A percentile compares a stretch with the other conserved stretches of the same genome.
These are phyloP conservation scores for Pyrus pyrifolia DNA, from an alignment of 306 rosid genomes.

Conservation along the genomic window DNA sequence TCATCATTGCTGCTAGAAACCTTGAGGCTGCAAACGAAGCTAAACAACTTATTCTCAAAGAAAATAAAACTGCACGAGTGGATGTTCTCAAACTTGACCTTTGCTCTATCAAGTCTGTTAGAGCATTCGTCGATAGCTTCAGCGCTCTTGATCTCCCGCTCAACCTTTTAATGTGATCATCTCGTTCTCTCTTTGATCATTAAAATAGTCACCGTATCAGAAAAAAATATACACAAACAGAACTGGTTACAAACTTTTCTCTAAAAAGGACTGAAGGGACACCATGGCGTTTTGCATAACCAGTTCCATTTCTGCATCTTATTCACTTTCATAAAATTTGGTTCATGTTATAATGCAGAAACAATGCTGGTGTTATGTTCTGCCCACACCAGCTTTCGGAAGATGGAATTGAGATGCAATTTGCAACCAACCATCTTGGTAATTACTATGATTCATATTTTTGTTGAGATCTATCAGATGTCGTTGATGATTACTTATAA, in stretches of 20 bases:
- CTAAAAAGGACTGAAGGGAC: no score
- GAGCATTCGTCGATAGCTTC: slow-evolving; percentile 54
- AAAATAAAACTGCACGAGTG: slow-evolving; percentile 38
- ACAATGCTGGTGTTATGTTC: slow-evolving; percentile 97
- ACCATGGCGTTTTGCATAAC: no score
- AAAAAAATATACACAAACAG: background rate
- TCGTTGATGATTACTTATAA: no score
- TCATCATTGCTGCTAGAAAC: slow-evolving; percentile 75
- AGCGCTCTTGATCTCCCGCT: slow-evolving; percentile 69
- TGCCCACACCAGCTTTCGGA: slow-evolving; percentile 68
- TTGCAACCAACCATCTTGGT: slow-evolving; percentile 89
- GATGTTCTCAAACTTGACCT: slow-evolving; percentile 70
- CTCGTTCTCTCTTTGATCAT: background rate
- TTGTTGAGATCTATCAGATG: no score
- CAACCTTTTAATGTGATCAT: slow-evolving; percentile 64
- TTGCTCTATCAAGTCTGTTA: slow-evolving; percentile 53
- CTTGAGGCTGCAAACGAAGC: slow-evolving; percentile 64
- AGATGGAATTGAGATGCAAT: slow-evolving; percentile 84
- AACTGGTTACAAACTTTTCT: no score
- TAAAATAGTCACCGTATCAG: background rate
- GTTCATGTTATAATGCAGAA: slow-evolving; percentile 42
- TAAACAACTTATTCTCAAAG: slow-evolving; percentile 37
- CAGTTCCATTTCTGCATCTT: background rate
- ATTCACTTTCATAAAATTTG: background rate
- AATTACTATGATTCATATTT: background rate